A percentile compares a stretch with the other conserved stretches of the same genome.
Evolutionary conservation across 1,139 yeast species (phyloP).

Genomic region (Geotrichum bryndzae): DNA sequence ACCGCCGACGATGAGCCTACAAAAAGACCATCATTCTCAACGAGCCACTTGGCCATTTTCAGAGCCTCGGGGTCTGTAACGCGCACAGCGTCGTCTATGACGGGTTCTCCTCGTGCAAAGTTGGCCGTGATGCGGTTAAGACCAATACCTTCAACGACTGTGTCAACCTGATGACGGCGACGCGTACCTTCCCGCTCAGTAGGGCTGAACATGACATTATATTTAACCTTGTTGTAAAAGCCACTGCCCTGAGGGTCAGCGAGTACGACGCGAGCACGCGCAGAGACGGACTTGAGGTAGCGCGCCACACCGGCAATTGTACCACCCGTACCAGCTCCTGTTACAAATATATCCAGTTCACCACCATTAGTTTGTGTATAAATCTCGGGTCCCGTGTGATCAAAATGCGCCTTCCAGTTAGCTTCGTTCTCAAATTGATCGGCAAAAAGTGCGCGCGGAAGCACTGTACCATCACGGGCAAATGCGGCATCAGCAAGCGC

Average conservation of each 20-base stretch:
- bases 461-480: background rate
- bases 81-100: slow-evolving; percentile 71
- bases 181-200: slow-evolving; percentile 91
- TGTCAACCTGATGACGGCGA: slow-evolving; percentile 93
- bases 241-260: slow-evolving; percentile 98
- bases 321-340: slow-evolving; percentile 72
- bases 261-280: slow-evolving; percentile 41
- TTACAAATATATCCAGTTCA: slow-evolving; percentile 65
- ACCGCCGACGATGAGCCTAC: slow-evolving; percentile 90
- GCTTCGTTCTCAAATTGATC: slow-evolving; percentile 92
- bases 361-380: slow-evolving; percentile 56
- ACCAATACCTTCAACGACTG: slow-evolving; percentile 91
- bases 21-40: slow-evolving; percentile 80
- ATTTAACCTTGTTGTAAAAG: slow-evolving; percentile 72
- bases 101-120: slow-evolving; percentile 53
- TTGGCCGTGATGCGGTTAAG: slow-evolving; percentile 79
- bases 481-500: slow-evolving; percentile 31
- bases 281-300: slow-evolving; percentile 47
- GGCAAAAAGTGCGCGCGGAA: slow-evolving; percentile 65
- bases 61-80: slow-evolving; percentile 77
- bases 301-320: slow-evolving; percentile 85
- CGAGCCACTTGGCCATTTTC: slow-evolving; percentile 78
- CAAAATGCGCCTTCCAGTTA: slow-evolving; percentile 81
- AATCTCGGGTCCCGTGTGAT: slow-evolving; percentile 87
- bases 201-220: slow-evolving; percentile 86